Evolutionary conservation across 2,329 filamentous ascomycete genomes (phyloP).

Genomic region (Polytolypa hystricis): DNA sequence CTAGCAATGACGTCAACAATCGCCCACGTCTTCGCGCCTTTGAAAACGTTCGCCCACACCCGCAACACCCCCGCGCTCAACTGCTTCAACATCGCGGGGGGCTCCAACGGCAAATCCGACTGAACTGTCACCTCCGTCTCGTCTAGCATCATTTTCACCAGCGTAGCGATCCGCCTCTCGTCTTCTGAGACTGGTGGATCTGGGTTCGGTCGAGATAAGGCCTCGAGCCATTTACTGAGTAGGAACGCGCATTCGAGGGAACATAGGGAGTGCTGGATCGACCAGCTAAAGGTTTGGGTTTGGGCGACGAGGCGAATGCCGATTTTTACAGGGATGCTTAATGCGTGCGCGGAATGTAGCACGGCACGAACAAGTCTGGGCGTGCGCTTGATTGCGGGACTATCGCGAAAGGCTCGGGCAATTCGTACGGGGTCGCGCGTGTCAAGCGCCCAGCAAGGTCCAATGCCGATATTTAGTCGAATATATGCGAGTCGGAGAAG

Average conservation of each 20-base stretch:
- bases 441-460: slow-evolving; percentile 49
- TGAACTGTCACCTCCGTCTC: slow-evolving; percentile 3
- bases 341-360: slow-evolving; percentile 54
- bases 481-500: slow-evolving; percentile 48
- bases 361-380: slow-evolving; percentile 50
- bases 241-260: slow-evolving; percentile 30
- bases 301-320: slow-evolving; percentile 30
- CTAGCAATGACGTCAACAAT: slow-evolving; percentile 33
- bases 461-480: slow-evolving; percentile 52
- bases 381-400: slow-evolving; percentile 44
- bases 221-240: slow-evolving; percentile 31
- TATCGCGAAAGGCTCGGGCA: slow-evolving; percentile 47
- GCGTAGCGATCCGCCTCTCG: slow-evolving; percentile 25
- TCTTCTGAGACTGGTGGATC: slow-evolving; percentile 28
- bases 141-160: slow-evolving; percentile 33
- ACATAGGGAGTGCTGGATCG: slow-evolving; percentile 30
- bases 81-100: slow-evolving; percentile 23
- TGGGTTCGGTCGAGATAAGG: slow-evolving; percentile 20
- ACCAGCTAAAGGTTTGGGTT: slow-evolving; percentile 25
- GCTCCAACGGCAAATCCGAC: slow-evolving; percentile 8
- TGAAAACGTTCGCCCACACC: slow-evolving; percentile 34
- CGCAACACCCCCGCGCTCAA: slow-evolving; percentile 30
- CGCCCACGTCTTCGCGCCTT: slow-evolving; percentile 32
- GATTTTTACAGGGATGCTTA: slow-evolving; percentile 43
- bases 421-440: slow-evolving; percentile 52